phyloP scores from a whole-genome alignment of 768 basidiomycete genomes.

The Nidularia pulvinata region DNA sequence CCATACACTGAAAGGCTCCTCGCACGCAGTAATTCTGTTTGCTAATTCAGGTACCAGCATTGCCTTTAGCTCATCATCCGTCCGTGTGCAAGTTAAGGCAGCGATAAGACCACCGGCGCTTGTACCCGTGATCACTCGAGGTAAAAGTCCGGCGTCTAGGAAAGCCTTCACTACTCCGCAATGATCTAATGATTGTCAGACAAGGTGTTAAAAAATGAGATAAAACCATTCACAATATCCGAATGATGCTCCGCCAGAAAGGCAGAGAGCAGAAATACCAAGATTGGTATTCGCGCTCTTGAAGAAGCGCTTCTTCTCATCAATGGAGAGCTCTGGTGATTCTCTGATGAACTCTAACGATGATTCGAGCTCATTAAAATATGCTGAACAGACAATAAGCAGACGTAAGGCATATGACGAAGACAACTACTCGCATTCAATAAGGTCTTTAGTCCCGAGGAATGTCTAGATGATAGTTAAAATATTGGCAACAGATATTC shows the following conservation, averaged over 20 bases:
- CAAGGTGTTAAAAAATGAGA: background rate
- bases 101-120: constrained; percentile 88
- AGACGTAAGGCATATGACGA: background rate
- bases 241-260: constrained; percentile 96
- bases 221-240: constrained; percentile 77
- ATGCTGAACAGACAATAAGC: constrained; percentile 45
- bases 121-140: constrained; percentile 93
- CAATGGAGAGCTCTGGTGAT: constrained; percentile 68
- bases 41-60: constrained; percentile 86
- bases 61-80: constrained; percentile 80
- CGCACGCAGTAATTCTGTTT: constrained; percentile 78
- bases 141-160: constrained; percentile 81
- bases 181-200: constrained; percentile 52
- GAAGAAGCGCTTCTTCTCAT: constrained; percentile 94
- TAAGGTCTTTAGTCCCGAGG: constrained; percentile 85
- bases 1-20: constrained; percentile 76
- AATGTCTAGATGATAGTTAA: constrained; percentile 63
- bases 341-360: constrained; percentile 79
- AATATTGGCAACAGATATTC: constrained; percentile 3
- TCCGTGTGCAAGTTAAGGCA: constrained; percentile 81
- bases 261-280: constrained; percentile 84
- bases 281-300: constrained; percentile 83
- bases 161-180: constrained; percentile 93
- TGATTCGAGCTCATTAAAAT: constrained; percentile 75
- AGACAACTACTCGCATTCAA: constrained; percentile 62